A percentile compares a stretch with the other conserved stretches of the same genome.
These are phyloP conservation scores for Discostella stelligeroides DNA, from an alignment of 108 stramenopile species.

Conservation along the genomic window DNA sequence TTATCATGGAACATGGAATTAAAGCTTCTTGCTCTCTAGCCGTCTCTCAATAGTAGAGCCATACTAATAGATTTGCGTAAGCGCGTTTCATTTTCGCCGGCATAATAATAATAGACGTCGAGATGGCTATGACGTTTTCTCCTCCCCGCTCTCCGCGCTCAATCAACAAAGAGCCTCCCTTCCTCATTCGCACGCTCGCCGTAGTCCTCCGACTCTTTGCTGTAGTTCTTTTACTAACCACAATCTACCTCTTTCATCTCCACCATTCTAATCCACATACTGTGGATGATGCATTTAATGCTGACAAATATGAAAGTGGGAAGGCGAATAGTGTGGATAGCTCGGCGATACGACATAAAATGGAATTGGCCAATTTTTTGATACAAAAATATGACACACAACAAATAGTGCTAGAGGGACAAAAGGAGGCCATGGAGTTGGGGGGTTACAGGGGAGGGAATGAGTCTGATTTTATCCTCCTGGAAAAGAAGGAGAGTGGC, in stretches of 20 bases:
- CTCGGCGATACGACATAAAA: slow-evolving; percentile 37
- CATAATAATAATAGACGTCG: no score
- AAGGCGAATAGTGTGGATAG: slow-evolving; percentile 27
- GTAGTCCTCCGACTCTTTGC: slow-evolving; percentile 24
- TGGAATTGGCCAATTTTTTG: slow-evolving; percentile 38
- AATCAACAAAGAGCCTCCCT: slow-evolving; percentile 8
- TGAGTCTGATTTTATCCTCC: slow-evolving; percentile 29
- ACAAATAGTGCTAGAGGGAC: slow-evolving; percentile 16
- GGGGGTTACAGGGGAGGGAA: slow-evolving; percentile 37
- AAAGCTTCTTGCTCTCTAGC: no score
- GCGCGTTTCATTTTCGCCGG: no score
- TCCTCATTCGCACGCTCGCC: slow-evolving; percentile 25
- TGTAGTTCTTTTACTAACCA: slow-evolving; percentile 19
- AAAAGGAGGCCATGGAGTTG: slow-evolving; percentile 18
- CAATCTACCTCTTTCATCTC: slow-evolving; percentile 40
- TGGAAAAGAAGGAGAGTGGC: slow-evolving; percentile 20
- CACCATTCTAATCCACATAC: slow-evolving; percentile 33
- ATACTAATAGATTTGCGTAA: no score
- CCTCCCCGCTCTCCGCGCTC: slow-evolving; percentile 21
- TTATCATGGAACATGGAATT: no score
- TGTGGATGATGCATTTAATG: slow-evolving; percentile 27
- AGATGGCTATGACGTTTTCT: no score
- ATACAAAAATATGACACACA: slow-evolving; percentile 21
- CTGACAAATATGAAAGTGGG: slow-evolving; percentile 20
- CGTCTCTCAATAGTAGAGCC: no score